These are phyloP conservation scores for Malassezia japonica DNA, from an alignment of 1,284 basidiomycete genomes.

Conservation along the genomic window DNA sequence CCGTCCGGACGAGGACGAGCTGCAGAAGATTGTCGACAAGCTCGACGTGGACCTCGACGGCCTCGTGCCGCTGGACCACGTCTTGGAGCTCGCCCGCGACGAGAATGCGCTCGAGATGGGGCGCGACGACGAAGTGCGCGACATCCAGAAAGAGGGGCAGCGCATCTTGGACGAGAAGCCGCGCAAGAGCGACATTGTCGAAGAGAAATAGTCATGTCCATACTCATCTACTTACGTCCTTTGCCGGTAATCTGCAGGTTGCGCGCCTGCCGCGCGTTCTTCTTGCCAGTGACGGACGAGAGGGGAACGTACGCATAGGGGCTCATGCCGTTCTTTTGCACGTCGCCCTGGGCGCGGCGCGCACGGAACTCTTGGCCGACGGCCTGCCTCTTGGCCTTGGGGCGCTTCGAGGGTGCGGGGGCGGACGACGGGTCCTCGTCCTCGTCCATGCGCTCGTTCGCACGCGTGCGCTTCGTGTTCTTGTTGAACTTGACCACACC, in stretches of 20 bases:
- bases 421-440: conserved; percentile 20
- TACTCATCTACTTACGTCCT: neutral
- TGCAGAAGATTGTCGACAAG: conserved; percentile 79
- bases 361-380: conserved; percentile 42
- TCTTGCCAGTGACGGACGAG: conserved; percentile 35
- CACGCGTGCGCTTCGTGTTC: conserved; percentile 53
- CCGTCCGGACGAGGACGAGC: conserved; percentile 75
- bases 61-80: conserved; percentile 57
- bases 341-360: conserved; percentile 44
- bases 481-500: conserved; percentile 93
- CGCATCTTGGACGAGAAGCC: conserved; percentile 15
- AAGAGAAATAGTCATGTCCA: conserved; percentile 12
- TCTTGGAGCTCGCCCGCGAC: conserved; percentile 48
- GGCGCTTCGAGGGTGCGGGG: conserved; percentile 11
- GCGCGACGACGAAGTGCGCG: conserved; percentile 32
- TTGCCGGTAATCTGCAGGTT: conserved; percentile 14
- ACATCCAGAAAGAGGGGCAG: conserved; percentile 30
- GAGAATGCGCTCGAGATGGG: conserved; percentile 47
- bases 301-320: conserved; percentile 71
- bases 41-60: conserved; percentile 93
- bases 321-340: conserved; percentile 67
- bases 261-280: conserved; percentile 10
- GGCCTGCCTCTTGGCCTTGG: conserved; percentile 27
- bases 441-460: conserved; percentile 34
- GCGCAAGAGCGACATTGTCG: conserved; percentile 38